Evolutionary conservation across 2,329 filamentous ascomycete species (phyloP), one percentile per base, ranked within the genome.

Genomic region (Phialophora verrucosa): DNA sequence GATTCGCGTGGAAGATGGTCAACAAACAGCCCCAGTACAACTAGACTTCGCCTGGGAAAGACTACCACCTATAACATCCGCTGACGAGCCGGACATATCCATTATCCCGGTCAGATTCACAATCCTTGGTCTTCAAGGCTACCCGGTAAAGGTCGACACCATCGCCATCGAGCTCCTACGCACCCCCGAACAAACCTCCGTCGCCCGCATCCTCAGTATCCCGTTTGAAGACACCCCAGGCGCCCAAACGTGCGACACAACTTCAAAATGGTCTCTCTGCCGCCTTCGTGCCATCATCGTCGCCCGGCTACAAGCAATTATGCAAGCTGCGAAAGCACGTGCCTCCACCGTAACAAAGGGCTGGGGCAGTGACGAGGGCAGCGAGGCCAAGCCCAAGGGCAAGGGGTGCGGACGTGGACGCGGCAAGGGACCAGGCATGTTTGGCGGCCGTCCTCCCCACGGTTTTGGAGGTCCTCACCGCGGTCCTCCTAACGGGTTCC

Each of bases 41-140:
- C 69, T 82, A 59, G 80, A 80, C 55, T 82, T 81, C 68, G 78
- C 79, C 29, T 73, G 81, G 27, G 80, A 82, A 69, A 79, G 66
- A 74, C 78, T 25, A 60, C 73, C 50, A 67, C 73, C 23, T 12
- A 59, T 69, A 3, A 59, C 62, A 70, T 75, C 17, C 65, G 71
- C 8, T 8, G 75, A 78, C 27, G 75, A 74, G n/a, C 70, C 74
- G 10, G 74, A 71, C 7, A 71, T 74, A 51, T 75, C 78, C 8
- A 69, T 82, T 27, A 68, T 78, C 1, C 73, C 76, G 11, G 71
- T 82, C 65, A 76, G 79, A 47, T 80, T 83, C 71, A 82, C 80
- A n/a, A 75, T 82, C 42, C 75, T 82, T 31, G 79, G 80, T 62
- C 72, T 83, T 20, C 77, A 78, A 50, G 73, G 75, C 31, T 75